phyloP scores from a whole-genome alignment of 352 stramenopile genomes.

The Phytophthora sansomeana region DNA sequence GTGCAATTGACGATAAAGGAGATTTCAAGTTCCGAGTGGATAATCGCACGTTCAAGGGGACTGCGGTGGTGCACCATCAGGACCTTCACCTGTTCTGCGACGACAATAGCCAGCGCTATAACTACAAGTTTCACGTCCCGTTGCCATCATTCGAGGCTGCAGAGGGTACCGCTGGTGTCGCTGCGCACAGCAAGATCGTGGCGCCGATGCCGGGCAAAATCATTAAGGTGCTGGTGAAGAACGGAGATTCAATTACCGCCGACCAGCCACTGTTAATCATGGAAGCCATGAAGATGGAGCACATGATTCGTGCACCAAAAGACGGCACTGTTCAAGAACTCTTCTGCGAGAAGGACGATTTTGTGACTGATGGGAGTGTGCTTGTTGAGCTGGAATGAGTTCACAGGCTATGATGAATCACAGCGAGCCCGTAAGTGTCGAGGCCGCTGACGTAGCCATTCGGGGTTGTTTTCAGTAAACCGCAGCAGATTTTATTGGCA shows the following conservation, averaged over 20 bases:
- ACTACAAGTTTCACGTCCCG: constrained; percentile 86
- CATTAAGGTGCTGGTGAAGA: constrained; percentile 89
- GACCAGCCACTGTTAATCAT: constrained; percentile 95
- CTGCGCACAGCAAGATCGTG: constrained; percentile 64
- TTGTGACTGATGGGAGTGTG: constrained; percentile 79
- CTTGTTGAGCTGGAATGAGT: constrained; percentile 70
- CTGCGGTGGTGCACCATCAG: constrained; percentile 70
- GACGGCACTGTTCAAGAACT: constrained; percentile 76
- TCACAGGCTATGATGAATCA: not conserved
- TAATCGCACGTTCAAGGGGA: constrained; percentile 71
- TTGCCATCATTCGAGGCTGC: constrained; percentile 56
- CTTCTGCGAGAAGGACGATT: constrained; percentile 77
- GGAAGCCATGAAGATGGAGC: constrained; percentile 99
- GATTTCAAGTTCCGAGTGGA: constrained; percentile 78
- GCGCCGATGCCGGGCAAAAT: constrained; percentile 97
- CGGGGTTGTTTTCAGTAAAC: too few relatives aligned
- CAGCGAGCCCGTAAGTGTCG: too few relatives aligned
- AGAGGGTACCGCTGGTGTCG: constrained; percentile 28
- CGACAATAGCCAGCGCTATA: constrained; percentile 73
- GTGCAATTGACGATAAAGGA: constrained; percentile 46
- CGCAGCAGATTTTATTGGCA: too few relatives aligned
- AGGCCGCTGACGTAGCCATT: too few relatives aligned
- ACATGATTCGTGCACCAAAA: constrained; percentile 78
- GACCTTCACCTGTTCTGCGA: constrained; percentile 83
- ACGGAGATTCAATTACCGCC: constrained; percentile 86